These are phyloP conservation scores for Galium porrigens DNA, from an alignment of 305 asterid genomes.

Conservation along the genomic window DNA sequence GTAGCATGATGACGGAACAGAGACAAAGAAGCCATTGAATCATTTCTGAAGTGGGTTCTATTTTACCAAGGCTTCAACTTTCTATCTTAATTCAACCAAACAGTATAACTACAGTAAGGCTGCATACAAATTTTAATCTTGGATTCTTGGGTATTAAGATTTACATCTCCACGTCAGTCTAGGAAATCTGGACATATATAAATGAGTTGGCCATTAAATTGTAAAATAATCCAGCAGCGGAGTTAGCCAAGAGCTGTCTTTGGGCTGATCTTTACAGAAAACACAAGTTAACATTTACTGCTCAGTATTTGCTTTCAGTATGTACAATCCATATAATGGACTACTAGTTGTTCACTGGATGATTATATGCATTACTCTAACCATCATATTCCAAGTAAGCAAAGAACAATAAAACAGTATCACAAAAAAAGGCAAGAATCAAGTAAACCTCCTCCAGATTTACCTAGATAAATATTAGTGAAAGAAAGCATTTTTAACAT, in stretches of 20 bases:
- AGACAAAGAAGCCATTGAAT: background rate
- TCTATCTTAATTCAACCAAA: slow-evolving; percentile 6
- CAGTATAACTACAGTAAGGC: background rate
- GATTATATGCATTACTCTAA: background rate
- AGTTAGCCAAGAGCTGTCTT: background rate
- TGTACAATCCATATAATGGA: background rate
- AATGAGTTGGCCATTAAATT: background rate
- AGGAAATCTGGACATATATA: background rate
- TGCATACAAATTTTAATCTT: background rate
- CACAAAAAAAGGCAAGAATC: background rate
- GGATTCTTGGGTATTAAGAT: background rate
- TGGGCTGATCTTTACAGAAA: background rate
- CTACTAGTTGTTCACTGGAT: background rate
- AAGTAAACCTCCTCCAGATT: background rate
- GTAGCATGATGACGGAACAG: background rate
- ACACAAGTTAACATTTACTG: background rate
- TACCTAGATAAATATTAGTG: background rate
- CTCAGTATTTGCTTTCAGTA: background rate
- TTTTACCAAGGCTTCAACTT: background rate
- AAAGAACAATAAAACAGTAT: background rate
- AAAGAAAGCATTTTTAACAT: background rate
- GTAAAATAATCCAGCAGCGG: background rate
- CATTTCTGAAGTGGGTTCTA: background rate
- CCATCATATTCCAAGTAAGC: background rate
- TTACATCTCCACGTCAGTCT: background rate